These are phyloP conservation scores for Colletotrichum navitas DNA, from an alignment of 2,329 filamentous ascomycete genomes.

Conservation along the genomic window DNA sequence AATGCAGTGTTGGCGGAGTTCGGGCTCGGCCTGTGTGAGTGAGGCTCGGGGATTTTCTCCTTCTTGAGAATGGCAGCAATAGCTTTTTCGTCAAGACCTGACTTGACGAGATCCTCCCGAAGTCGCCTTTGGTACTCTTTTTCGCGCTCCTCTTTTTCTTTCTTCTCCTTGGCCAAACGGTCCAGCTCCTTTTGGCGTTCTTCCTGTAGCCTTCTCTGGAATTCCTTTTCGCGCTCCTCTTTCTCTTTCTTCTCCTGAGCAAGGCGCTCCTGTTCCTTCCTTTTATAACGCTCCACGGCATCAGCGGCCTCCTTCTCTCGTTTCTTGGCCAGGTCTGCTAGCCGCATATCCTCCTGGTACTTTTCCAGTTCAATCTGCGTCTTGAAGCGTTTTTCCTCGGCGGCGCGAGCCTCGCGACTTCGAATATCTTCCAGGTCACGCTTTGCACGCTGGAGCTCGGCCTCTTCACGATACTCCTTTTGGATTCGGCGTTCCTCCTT, in stretches of 20 bases:
- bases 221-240: constrained; percentile 65
- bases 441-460: constrained; percentile 64
- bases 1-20: constrained; percentile 24
- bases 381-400: constrained; percentile 64
- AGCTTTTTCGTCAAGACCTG: constrained; percentile 69
- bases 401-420: constrained; percentile 59
- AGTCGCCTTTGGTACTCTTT: constrained; percentile 67
- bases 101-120: constrained; percentile 69
- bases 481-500: constrained; percentile 57
- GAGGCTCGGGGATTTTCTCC: constrained; percentile 59
- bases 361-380: constrained; percentile 64
- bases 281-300: constrained; percentile 65
- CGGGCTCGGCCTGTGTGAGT: constrained; percentile 20
- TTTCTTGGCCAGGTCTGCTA: constrained; percentile 58
- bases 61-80: constrained; percentile 71
- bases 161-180: constrained; percentile 60
- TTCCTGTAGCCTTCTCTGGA: constrained; percentile 67
- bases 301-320: constrained; percentile 62
- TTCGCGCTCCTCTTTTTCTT: constrained; percentile 63
- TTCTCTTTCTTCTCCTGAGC: constrained; percentile 61
- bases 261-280: constrained; percentile 60
- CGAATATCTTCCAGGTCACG: constrained; percentile 62
- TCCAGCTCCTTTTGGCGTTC: constrained; percentile 60
- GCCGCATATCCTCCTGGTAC: constrained; percentile 60
- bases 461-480: constrained; percentile 59